A percentile compares a stretch with the other conserved stretches of the same genome.
phyloP scores from a whole-genome alignment of 2,329 filamentous ascomycete species.

The Botrytis galanthina region DNA sequence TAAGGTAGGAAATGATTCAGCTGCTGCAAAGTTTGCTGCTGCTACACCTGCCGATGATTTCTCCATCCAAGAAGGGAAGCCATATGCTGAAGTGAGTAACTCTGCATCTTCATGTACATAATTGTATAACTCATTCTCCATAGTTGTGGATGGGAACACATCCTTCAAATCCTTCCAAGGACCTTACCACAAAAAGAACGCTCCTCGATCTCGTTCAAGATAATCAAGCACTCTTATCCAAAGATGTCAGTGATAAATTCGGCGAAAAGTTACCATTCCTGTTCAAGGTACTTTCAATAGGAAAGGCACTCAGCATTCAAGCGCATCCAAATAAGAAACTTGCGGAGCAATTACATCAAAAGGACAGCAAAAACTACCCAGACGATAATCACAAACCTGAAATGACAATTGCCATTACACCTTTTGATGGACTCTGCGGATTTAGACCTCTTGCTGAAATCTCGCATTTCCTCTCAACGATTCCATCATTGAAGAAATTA shows the following conservation, averaged over 20 bases:
- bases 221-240: constrained; percentile 78
- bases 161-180: constrained; percentile 90
- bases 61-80: constrained; percentile 78
- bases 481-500: constrained; percentile 62
- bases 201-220: constrained; percentile 85
- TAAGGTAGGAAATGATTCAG: constrained; percentile 83
- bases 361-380: constrained; percentile 90
- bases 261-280: constrained; percentile 86
- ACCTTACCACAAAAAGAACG: constrained; percentile 77
- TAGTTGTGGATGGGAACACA: constrained; percentile 99
- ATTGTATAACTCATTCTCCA: constrained; percentile 40
- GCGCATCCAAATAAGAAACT: constrained; percentile 95
- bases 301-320: constrained; percentile 95
- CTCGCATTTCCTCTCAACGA: constrained; percentile 66
- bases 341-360: constrained; percentile 81
- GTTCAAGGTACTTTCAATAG: constrained; percentile 96
- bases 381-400: constrained; percentile 99
- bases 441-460: constrained; percentile 89
- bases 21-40: constrained; percentile 84
- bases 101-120: constrained; percentile 12
- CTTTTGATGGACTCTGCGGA: constrained; percentile 93
- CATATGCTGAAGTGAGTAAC: constrained; percentile 78
- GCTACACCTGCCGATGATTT: constrained; percentile 76
- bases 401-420: constrained; percentile 97
- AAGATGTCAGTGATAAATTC: constrained; percentile 70